phyloP scores from a whole-genome alignment of 139 green algal species.

The Axilococcus clingmanii region DNA sequence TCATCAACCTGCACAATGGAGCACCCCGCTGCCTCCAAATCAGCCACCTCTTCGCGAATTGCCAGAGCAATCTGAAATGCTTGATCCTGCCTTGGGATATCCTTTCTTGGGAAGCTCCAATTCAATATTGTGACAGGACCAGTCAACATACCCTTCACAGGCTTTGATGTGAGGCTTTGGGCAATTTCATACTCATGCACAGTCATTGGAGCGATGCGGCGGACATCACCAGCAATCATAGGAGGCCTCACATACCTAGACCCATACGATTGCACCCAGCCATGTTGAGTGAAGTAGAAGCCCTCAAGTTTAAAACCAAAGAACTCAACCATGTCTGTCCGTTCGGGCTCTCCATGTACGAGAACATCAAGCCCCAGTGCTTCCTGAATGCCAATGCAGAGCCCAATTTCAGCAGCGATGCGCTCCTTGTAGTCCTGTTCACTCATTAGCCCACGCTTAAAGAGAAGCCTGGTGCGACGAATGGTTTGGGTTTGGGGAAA shows the following conservation, averaged over 20 bases:
- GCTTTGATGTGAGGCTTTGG: conserved; percentile 56
- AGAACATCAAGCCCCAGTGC: conserved; percentile 76
- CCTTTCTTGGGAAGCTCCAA: conserved; percentile 83
- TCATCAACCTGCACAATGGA: conserved; percentile 81
- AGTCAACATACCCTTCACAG: conserved; percentile 92
- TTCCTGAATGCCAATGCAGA: conserved; percentile 41
- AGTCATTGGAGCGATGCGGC: conserved; percentile 61
- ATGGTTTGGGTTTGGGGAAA: conserved; percentile 83
- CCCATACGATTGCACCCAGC: conserved; percentile 77
- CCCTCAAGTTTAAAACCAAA: conserved; percentile 77
- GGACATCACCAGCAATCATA: conserved; percentile 68
- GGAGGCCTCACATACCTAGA: conserved; percentile 79
- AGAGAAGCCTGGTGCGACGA: conserved; percentile 37
- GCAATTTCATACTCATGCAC: conserved; percentile 67
- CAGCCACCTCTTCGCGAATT: conserved; percentile 70
- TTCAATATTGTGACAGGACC: conserved; percentile 88
- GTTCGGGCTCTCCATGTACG: conserved; percentile 85
- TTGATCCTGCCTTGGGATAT: conserved; percentile 56
- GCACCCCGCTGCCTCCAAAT: conserved; percentile 75
- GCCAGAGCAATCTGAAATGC: conserved; percentile 71
- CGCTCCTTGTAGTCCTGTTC: conserved; percentile 48
- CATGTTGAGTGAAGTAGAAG: conserved; percentile 53
- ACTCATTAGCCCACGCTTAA: conserved; percentile 48
- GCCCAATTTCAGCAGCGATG: conserved; percentile 52
- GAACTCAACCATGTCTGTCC: conserved; percentile 77